Evolutionary conservation across 495 filamentous ascomycete species (phyloP), one percentile per base, ranked within the genome.

Genomic region (Penicillium cataractarum): DNA sequence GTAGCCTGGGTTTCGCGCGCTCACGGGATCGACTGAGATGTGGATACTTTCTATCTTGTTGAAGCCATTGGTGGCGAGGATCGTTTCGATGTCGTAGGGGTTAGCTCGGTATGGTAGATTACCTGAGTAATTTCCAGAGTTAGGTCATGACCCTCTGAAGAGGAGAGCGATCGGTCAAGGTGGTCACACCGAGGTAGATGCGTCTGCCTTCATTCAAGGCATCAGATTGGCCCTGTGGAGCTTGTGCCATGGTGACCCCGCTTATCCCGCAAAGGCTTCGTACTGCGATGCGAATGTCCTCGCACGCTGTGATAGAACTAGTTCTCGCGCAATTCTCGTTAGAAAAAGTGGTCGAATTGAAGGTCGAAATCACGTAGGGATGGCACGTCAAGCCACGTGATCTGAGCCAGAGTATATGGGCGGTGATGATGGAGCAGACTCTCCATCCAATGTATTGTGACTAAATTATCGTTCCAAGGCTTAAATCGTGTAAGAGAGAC

Each of bases 21-120:
- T 46, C 42, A 46, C 42, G 19, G 42, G 19, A 46, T 46, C 42
- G 13, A 46, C 42, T 9, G 42, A 46, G 42, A 46, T 46, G n/a
- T 46, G 42, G 21, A 46, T 22, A 22, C 42, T 19, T n/a, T 54
- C 13, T 48, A 4, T n/a, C 5, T 31, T 39, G 27, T 6, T 21
- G 42, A 46, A 46, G 42, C 42, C 21, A 46, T 46, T 46, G 19
- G 42, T 9, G 1, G 42, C 42, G 12, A 46, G 42, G 3, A 46
- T 6, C 8, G 22, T 24, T 4, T 46, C 42, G 10, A 46, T 46
- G 42, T 46, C 42, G 21, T 46, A 46, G 19, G 42, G 42, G 2
- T 7, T 46, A 5, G 42, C 42, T 12, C n/a, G 8, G 42, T 46
- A 46, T 3, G 42, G 42, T 22, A 46, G 42, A 46, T 46, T 46